Conservation (phyloP, 108 stramenopile species). For the Schizochytrium sp. region DNA sequence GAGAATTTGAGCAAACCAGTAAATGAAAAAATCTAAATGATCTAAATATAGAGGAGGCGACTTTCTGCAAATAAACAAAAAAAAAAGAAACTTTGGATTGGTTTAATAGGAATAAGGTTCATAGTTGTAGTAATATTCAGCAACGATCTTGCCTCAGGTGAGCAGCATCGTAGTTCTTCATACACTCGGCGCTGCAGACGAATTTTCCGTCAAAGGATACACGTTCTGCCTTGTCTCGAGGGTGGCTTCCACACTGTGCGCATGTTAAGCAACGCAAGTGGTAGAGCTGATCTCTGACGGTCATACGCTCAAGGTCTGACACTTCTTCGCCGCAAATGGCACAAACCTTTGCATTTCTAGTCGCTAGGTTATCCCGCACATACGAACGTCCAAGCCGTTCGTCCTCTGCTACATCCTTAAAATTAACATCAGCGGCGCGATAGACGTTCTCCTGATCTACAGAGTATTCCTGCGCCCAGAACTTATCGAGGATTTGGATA, state of each 20-base stretch:
- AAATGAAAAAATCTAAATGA: too few relatives aligned
- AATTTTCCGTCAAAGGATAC: slow-evolving; percentile 47
- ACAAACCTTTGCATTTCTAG: background rate
- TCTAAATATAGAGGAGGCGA: too few relatives aligned
- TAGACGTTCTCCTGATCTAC: slow-evolving; percentile 23
- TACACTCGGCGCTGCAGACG: slow-evolving; percentile 34
- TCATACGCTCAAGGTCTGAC: background rate
- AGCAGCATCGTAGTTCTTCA: slow-evolving; percentile 40
- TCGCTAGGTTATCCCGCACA: slow-evolving; percentile 29
- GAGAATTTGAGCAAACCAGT: background rate
- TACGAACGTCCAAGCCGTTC: slow-evolving; percentile 35
- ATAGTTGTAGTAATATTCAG: background rate
- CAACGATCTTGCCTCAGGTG: slow-evolving; percentile 43
- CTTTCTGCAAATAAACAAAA: too few relatives aligned
- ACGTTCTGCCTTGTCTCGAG: slow-evolving; percentile 40
- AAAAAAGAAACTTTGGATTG: too few relatives aligned
- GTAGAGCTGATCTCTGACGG: slow-evolving; percentile 36
- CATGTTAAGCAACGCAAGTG: slow-evolving; percentile 29
- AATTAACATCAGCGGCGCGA: slow-evolving; percentile 18
- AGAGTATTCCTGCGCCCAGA: slow-evolving; percentile 41
- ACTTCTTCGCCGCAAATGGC: slow-evolving; percentile 3
- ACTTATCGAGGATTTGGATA: slow-evolving; percentile 44
- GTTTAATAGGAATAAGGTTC: too few relatives aligned
- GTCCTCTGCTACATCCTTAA: slow-evolving; percentile 28
- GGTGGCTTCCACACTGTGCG: background rate